These are phyloP conservation scores for Echinosophora koreensis DNA, from an alignment of 306 rosid species.

Conservation along the genomic window DNA sequence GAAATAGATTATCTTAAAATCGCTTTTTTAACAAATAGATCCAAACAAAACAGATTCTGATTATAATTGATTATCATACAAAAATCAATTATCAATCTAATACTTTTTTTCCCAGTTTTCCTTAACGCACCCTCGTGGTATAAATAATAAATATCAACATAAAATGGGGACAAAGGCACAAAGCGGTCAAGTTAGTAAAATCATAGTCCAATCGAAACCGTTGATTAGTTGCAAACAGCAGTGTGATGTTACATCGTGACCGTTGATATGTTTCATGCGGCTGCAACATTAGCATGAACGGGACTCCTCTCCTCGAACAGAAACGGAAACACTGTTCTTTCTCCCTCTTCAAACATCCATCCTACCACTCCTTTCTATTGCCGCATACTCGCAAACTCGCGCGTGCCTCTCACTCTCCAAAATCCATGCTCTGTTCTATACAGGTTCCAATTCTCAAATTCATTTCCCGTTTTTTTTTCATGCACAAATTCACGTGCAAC, in stretches of 20 bases:
- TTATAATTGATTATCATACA: too few relatives aligned
- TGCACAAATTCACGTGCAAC: constrained; percentile 29
- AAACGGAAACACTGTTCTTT: constrained; percentile 2
- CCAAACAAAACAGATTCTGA: too few relatives aligned
- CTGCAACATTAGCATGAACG: not conserved
- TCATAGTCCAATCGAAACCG: not conserved
- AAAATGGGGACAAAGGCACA: not conserved
- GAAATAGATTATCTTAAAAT: too few relatives aligned
- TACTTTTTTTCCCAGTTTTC: too few relatives aligned
- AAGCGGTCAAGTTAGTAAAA: not conserved
- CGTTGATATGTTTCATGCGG: not conserved
- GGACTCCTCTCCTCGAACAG: not conserved
- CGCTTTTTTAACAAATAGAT: too few relatives aligned
- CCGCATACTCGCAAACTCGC: constrained; percentile 35
- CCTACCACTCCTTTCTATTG: not conserved
- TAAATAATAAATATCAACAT: not conserved
- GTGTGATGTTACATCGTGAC: not conserved
- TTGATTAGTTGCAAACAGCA: not conserved
- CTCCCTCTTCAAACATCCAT: not conserved
- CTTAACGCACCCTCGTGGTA: not conserved
- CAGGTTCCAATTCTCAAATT: constrained; percentile 48
- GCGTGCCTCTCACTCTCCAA: constrained; percentile 33
- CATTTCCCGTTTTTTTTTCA: not conserved
- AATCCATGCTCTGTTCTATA: constrained; percentile 35
- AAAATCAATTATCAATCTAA: too few relatives aligned